These are phyloP conservation scores for Cyberlindnera veronae DNA, from an alignment of 805 yeast species.

Conservation along the genomic window DNA sequence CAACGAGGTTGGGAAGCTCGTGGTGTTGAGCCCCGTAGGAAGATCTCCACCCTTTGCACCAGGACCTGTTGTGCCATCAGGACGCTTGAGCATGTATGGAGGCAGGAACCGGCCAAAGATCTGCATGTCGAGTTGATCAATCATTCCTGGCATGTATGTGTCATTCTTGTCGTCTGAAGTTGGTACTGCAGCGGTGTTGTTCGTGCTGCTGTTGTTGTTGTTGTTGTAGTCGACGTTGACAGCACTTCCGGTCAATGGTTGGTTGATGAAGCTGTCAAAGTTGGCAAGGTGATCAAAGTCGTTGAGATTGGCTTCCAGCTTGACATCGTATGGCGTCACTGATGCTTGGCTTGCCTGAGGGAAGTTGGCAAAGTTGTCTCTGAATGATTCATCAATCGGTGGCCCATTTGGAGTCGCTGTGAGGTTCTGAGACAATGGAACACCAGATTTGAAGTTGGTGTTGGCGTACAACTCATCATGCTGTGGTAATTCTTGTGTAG, in stretches of 20 bases:
- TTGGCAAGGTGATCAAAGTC: constrained; percentile 29
- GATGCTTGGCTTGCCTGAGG: constrained; percentile 7
- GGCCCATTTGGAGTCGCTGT: constrained; percentile 7
- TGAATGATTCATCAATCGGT: neutral
- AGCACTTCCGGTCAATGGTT: constrained; percentile 16
- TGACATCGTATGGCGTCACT: constrained; percentile 16
- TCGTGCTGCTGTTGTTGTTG: neutral
- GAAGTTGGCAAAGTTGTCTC: constrained; percentile 6
- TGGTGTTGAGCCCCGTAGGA: constrained; percentile 26
- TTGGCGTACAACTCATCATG: neutral
- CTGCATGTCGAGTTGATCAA: constrained; percentile 82
- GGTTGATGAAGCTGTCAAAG: constrained; percentile 29
- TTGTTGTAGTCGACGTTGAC: neutral
- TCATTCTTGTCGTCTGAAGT: constrained; percentile 12
- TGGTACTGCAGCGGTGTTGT: neutral
- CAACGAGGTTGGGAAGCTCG: constrained; percentile 21
- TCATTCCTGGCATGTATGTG: constrained; percentile 69
- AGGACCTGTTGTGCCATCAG: constrained; percentile 25
- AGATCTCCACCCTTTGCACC: constrained; percentile 29
- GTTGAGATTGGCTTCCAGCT: constrained; percentile 21
- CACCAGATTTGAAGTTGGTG: constrained; percentile 10
- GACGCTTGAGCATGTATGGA: constrained; percentile 65
- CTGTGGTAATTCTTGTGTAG: constrained; percentile 3
- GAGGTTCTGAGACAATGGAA: constrained; percentile 28
- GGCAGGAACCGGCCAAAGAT: constrained; percentile 81